Base-by-base conservation (phyloP, 2,329 filamentous ascomycete species). In the Phyllosticta citriasiana region DNA sequence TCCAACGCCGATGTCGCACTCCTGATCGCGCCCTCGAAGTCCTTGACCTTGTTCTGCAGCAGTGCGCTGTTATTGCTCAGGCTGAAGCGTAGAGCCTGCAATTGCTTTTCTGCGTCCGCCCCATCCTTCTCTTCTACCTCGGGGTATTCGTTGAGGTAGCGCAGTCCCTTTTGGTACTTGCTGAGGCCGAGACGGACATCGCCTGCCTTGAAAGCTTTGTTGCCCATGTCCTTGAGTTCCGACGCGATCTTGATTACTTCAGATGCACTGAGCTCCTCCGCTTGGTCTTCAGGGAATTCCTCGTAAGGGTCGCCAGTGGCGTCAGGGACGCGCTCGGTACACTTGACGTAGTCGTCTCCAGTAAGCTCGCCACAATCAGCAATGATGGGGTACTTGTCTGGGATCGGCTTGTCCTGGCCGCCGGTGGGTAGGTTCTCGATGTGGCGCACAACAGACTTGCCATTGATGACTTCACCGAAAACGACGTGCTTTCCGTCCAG, bases 401-500 rank as follows among this genome's bases (percentile, higher is more conserved):
- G 81, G 57, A 71, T 73, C 27, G 91, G 92, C 77, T 92, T 93
- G 79, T 97, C 94, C 69, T 82, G 83, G 27, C 82, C 77, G 66
- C 87, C 81, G 1, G 89, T 94, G 59, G 81, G 80, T 64, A 90
- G 79, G 75, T 94, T 94, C 78, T 99, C 94, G 69, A 97, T 86
- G 74, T 92, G 86, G 65, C 94, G 88, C 35, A 97, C 84, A 47
- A 97, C 79, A 64, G 89, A 92, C 82, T 97, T 97, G 70, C 94
- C 94, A 64, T 87, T 88, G 70, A 97, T 83, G 61, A 97, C 93
- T 73, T 97, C 88, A 65, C 94, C 94, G 69, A 97, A 99, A 25
- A 99, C 92, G 55, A 97, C 94, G 77, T 99, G 93, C 82, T 99
- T 99, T 73, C 85, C 85, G 74, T 99, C 92, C 50, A 97, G 84